Base-by-base conservation (phyloP, 805 yeast species). In the Metschnikowia baotianmanensis region DNA sequence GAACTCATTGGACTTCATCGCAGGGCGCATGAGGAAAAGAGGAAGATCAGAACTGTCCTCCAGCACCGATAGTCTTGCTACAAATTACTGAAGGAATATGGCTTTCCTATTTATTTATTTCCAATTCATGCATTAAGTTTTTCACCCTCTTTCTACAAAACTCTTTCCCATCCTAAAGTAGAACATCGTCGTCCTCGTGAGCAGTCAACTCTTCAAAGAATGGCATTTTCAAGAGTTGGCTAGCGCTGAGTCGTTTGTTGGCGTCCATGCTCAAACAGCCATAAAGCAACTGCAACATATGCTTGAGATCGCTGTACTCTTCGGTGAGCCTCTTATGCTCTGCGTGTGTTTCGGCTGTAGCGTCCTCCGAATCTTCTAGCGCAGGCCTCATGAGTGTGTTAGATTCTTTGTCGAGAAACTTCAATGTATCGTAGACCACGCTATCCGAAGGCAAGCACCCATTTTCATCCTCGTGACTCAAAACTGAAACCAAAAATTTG, bases 381-480 rank as follows among this genome's bases (percentile, higher is more conserved):
- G 28, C 22, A 3, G 71, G 67, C 41, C 55, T 58, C 4, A 52
- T 46, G 26, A 68, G 58, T 25, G 47, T 50, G 37, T 58, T 63
- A 1, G 74, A 76, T 37, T 59, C 60, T 25, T 61, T 65, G 46
- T 72, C 74, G 34, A 78, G 60, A 31, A 76, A 76, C 27, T 65
- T 63, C 32, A 82, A 61, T 0, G 86, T 73, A 50, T 85, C 90
- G 61, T 72, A 71, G 1, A 83, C 80, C n/a, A 84, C 83, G 36
- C 88, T 80, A 55, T 83, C 87, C 2, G 67, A 71, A 2, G 91
- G 88, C 34, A 85, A 63, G 2, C 88, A 78, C 5, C 73, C 82
- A 31, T 75, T 76, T 24, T 72, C 75, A 42, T 63, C 63, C 53
- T 82, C 87, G 30, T 56, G 47, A 7, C 31, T 27, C 33, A 69